phyloP scores from a whole-genome alignment of 305 asterid species.

The Rubia balearica region DNA sequence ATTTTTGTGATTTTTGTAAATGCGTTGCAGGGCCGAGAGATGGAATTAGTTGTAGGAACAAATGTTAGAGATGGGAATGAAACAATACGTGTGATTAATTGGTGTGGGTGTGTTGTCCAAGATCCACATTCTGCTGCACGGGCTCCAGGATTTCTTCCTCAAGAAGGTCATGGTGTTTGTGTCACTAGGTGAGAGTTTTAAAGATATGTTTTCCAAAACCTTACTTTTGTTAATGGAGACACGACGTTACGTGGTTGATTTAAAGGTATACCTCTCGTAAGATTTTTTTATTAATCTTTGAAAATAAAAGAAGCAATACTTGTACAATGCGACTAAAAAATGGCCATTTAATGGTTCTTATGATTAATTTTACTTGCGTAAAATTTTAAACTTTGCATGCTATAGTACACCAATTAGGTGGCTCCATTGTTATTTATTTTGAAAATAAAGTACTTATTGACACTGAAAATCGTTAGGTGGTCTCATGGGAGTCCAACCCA shows the following conservation, averaged over 20 bases:
- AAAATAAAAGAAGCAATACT: background rate
- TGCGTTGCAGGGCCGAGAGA: slow-evolving; percentile 70
- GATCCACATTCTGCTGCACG: slow-evolving; percentile 95
- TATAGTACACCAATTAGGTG: background rate
- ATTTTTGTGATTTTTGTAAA: background rate
- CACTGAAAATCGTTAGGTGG: slow-evolving; percentile 52
- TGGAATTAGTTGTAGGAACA: slow-evolving; percentile 82
- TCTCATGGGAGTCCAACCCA: slow-evolving; percentile 97
- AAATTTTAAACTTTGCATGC: background rate
- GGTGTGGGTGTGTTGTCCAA: slow-evolving; percentile 95
- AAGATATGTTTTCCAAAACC: background rate
- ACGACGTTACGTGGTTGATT: background rate
- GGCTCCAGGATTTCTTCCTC: slow-evolving; percentile 95
- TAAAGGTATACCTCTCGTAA: background rate
- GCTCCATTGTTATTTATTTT: background rate
- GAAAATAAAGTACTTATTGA: background rate
- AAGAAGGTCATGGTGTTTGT: slow-evolving; percentile 96
- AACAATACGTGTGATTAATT: slow-evolving; percentile 71
- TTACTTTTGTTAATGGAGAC: background rate
- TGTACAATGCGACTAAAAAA: background rate
- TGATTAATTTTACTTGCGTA: background rate
- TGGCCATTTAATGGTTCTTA: background rate
- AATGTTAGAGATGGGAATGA: slow-evolving; percentile 95
- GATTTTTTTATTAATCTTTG: background rate
- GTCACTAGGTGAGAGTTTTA: slow-evolving; percentile 63